These are phyloP conservation scores for Dictyostelium intermedium DNA, from an alignment of 78 protist genomes.

Conservation along the genomic window DNA sequence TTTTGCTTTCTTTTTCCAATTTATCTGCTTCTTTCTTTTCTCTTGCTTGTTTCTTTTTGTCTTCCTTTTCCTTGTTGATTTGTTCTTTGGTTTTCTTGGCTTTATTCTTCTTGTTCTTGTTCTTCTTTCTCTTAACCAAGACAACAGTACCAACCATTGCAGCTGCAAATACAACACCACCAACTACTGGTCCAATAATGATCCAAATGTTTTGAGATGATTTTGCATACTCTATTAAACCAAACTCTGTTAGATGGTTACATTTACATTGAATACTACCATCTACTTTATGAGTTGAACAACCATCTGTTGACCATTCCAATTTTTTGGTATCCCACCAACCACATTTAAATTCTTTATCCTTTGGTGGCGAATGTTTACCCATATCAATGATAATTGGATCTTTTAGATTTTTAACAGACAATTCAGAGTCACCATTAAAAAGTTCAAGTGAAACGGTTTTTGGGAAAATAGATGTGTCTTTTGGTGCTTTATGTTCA, in stretches of 20 bases:
- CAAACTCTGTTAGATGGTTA: slow-evolving; percentile 64
- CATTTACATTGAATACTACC: slow-evolving; percentile 16
- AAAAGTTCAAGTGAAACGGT: neutral
- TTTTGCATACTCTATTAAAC: neutral
- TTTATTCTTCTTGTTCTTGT: slow-evolving; percentile 2
- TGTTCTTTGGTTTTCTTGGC: neutral
- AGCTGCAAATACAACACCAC: slow-evolving; percentile 53
- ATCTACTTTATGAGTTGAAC: neutral
- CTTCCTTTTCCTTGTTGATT: slow-evolving; percentile 20
- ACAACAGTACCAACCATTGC: slow-evolving; percentile 33
- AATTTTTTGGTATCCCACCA: slow-evolving; percentile 5
- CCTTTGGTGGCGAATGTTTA: neutral
- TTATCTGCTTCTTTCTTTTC: neutral
- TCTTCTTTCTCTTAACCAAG: slow-evolving; percentile 12
- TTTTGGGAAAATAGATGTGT: neutral
- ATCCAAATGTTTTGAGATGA: neutral
- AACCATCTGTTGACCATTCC: slow-evolving; percentile 12
- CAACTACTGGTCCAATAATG: slow-evolving; percentile 40
- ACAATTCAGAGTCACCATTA: neutral
- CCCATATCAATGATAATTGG: slow-evolving; percentile 38
- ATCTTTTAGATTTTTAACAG: neutral
- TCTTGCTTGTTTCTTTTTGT: slow-evolving; percentile 7
- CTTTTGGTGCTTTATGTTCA: neutral
- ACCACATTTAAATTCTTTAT: slow-evolving; percentile 3
- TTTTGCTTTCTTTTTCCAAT: neutral